phyloP scores from a whole-genome alignment of 2,329 filamentous ascomycete genomes.

The Neofusicoccum kwambonambiense region DNA sequence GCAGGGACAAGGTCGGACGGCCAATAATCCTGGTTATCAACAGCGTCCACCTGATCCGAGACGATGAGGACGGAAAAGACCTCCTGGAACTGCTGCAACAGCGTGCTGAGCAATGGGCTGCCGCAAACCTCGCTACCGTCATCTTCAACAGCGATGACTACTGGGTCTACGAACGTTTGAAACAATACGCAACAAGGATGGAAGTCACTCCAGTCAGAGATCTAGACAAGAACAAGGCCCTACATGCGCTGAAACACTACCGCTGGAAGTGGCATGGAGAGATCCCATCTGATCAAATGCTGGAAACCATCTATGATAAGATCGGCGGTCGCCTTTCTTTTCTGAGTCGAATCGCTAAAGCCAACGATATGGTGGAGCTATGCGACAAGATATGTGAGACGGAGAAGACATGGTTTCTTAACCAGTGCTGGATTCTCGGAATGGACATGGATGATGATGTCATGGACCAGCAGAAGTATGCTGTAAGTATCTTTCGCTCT shows the following conservation, averaged over 20 bases:
- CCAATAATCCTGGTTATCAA: constrained; percentile 94
- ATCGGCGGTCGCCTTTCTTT: constrained; percentile 89
- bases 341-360: constrained; percentile 86
- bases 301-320: constrained; percentile 78
- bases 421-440: constrained; percentile 73
- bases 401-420: constrained; percentile 77
- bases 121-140: constrained; percentile 83
- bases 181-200: constrained; percentile 90
- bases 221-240: constrained; percentile 73
- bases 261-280: constrained; percentile 76
- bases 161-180: constrained; percentile 95
- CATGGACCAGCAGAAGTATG: constrained; percentile 97
- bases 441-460: constrained; percentile 90
- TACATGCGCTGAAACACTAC: constrained; percentile 75
- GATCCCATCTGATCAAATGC: constrained; percentile 50
- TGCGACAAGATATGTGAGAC: constrained; percentile 70
- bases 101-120: constrained; percentile 93
- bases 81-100: constrained; percentile 93
- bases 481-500: constrained; percentile 55
- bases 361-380: constrained; percentile 72
- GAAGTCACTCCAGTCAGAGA: constrained; percentile 86
- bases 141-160: constrained; percentile 97
- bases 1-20: constrained; percentile 59
- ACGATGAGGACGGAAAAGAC: constrained; percentile 90
- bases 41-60: constrained; percentile 83